phyloP scores from a whole-genome alignment of 176 grass and related monocot species.

The Coix lacrymajobi region DNA sequence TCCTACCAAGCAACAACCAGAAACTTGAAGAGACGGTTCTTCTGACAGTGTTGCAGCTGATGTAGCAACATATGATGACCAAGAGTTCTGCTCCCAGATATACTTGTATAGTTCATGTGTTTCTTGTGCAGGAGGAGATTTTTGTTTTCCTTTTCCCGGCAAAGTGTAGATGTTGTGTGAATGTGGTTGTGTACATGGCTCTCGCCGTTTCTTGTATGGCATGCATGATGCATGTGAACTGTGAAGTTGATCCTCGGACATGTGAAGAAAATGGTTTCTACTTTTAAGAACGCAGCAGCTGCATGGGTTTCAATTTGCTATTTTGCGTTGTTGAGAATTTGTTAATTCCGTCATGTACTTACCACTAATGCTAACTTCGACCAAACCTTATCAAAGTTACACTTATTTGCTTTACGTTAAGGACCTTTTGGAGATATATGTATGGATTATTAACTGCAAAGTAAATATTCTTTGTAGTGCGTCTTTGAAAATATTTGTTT shows the following conservation, averaged over 20 bases:
- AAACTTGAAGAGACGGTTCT: constrained; percentile 84
- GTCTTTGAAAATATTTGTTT: background rate
- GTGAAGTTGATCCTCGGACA: constrained; percentile 1
- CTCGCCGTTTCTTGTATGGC: background rate
- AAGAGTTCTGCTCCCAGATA: background rate
- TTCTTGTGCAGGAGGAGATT: background rate
- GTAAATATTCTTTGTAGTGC: background rate
- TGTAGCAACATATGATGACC: background rate
- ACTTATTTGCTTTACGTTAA: background rate
- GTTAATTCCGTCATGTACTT: background rate
- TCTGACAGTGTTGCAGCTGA: constrained; percentile 22
- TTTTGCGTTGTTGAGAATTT: background rate
- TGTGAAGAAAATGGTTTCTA: background rate
- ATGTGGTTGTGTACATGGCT: background rate
- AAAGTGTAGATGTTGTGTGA: background rate
- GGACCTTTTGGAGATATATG: background rate
- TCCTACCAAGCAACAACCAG: constrained; percentile 83
- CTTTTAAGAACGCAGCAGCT: background rate
- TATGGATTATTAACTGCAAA: background rate
- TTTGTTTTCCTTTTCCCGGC: background rate
- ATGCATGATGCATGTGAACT: no score
- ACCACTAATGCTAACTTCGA: background rate
- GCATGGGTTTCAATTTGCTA: background rate
- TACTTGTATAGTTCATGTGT: constrained; percentile 19
- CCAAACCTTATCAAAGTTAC: background rate